Evolutionary conservation across 768 basidiomycete species (phyloP).

Genomic region (Tulasnella sp.): DNA sequence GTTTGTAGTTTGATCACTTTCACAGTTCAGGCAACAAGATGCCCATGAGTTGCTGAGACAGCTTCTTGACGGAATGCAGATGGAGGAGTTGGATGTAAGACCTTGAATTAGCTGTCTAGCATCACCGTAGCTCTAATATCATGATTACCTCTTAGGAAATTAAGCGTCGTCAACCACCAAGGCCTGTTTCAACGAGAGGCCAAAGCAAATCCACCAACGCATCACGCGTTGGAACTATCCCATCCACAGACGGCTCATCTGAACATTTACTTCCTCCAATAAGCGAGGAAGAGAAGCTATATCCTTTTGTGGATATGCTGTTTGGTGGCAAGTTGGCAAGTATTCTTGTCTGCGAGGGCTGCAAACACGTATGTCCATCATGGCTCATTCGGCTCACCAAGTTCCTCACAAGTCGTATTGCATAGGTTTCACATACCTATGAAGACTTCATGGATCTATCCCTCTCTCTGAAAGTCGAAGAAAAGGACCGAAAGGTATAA

Average conservation of each 20-base stretch:
- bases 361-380: constrained; percentile 57
- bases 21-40: constrained; percentile 77
- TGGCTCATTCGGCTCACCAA: not conserved
- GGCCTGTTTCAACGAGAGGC: too few species aligned
- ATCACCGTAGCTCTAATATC: not conserved
- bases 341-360: constrained; percentile 86
- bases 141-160: constrained; percentile 45
- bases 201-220: constrained; percentile 31
- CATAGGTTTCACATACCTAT: constrained; percentile 58
- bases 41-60: constrained; percentile 89
- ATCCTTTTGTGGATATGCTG: constrained; percentile 76
- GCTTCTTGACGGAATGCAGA: constrained; percentile 79
- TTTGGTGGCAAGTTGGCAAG: constrained; percentile 83
- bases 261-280: too few species aligned
- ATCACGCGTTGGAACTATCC: not conserved
- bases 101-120: not conserved
- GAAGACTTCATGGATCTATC: constrained; percentile 94
- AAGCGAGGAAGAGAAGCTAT: constrained; percentile 29
- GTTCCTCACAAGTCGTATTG: not conserved
- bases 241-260: not conserved
- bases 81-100: constrained; percentile 85
- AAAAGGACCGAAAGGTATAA: constrained; percentile 48
- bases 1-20: not conserved
- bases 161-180: constrained; percentile 52
- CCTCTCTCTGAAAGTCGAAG: constrained; percentile 73